Evolutionary conservation across 257 asterid genomes (phyloP).

Genomic region (Gentiana dahurica): DNA sequence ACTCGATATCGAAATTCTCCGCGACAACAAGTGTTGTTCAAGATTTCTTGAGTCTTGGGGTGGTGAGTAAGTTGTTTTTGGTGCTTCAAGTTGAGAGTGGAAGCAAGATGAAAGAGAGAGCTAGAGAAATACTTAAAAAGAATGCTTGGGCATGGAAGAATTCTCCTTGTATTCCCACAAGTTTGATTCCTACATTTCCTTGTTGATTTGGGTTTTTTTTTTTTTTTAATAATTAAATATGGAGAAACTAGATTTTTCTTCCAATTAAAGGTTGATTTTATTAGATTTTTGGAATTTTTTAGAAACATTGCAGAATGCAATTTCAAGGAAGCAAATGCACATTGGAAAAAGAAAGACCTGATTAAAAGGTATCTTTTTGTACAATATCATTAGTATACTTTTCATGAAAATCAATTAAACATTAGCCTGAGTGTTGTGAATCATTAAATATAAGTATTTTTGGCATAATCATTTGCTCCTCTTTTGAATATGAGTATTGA

Average conservation of each 20-base stretch:
- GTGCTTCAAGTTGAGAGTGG: conserved; percentile 61
- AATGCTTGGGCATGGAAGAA: conserved; percentile 61
- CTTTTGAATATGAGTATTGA: no score
- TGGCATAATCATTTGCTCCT: no score
- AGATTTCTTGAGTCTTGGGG: conserved; percentile 75
- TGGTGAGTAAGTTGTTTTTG: conserved; percentile 53
- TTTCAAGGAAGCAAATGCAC: no score
- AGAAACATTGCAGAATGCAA: no score
- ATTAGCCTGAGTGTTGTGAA: no score
- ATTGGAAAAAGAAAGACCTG: no score
- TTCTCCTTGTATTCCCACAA: conserved; percentile 44
- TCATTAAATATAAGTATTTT: no score
- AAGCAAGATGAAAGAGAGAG: conserved; percentile 50
- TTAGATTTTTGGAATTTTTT: no score
- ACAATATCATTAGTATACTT: no score
- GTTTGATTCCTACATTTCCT: conserved; percentile 38
- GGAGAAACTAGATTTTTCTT: not conserved
- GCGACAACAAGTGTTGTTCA: conserved; percentile 36
- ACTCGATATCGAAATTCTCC: conserved; percentile 44
- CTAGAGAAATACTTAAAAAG: conserved; percentile 46
- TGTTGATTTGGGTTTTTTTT: conserved; percentile 1
- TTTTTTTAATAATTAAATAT: not conserved
- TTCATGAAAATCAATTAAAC: no score
- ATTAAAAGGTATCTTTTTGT: no score
- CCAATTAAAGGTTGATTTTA: no score